A percentile compares a stretch with the other conserved stretches of the same genome.
phyloP scores from a whole-genome alignment of 129 eudicot species.

The Silybum marianum region DNA sequence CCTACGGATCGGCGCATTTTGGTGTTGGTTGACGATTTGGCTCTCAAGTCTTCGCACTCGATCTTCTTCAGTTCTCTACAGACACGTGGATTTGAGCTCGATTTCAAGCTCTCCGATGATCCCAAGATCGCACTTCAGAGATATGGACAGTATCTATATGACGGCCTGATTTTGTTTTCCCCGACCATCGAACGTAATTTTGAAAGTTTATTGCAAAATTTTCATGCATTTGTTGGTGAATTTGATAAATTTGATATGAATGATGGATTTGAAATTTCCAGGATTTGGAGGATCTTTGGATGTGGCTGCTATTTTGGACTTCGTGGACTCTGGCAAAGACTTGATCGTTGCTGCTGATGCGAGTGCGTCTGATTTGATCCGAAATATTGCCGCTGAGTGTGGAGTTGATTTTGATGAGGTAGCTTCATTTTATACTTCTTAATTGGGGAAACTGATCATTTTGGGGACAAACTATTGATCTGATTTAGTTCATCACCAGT shows the following conservation, averaged over 20 bases:
- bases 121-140: constrained; percentile 72
- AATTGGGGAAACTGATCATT: background rate
- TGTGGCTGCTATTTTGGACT: constrained; percentile 65
- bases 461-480: constrained; percentile 9
- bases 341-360: constrained; percentile 87
- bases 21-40: constrained; percentile 72
- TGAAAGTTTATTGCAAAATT: background rate
- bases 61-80: constrained; percentile 73
- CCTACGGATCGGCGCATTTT: constrained; percentile 83
- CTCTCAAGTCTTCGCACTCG: constrained; percentile 82
- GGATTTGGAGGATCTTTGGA: constrained; percentile 86
- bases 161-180: constrained; percentile 71
- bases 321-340: constrained; percentile 89
- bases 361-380: constrained; percentile 81
- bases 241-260: constrained; percentile 15
- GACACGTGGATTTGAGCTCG: constrained; percentile 74
- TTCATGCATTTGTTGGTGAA: constrained; percentile 13
- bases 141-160: constrained; percentile 79
- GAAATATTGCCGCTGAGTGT: constrained; percentile 83
- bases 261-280: constrained; percentile 29
- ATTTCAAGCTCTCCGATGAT: constrained; percentile 82
- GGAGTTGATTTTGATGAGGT: constrained; percentile 96
- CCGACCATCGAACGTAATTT: constrained; percentile 67
- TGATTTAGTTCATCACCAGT: background rate
- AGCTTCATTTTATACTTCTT: background rate